Evolutionary conservation across 495 filamentous ascomycete genomes (phyloP).

Genomic region (Penicillium desertorum): DNA sequence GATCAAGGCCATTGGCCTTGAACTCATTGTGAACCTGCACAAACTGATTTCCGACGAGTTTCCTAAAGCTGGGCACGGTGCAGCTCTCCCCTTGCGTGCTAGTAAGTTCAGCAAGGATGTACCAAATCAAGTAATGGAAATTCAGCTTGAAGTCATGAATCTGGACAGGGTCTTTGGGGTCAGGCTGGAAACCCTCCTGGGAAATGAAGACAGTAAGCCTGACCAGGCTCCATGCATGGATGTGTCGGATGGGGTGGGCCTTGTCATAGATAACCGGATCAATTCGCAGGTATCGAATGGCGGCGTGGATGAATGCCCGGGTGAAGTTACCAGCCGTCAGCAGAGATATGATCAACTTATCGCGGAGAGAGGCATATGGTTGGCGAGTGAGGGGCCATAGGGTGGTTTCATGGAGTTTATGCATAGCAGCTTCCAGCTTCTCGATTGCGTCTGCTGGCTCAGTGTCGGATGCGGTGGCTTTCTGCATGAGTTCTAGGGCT

Average conservation of each 20-base stretch:
- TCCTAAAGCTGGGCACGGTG: conserved; percentile 38
- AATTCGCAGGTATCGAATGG: conserved; percentile 38
- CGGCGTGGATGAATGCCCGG: conserved; percentile 39
- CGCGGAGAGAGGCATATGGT: conserved; percentile 41
- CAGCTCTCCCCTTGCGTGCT: conserved; percentile 35
- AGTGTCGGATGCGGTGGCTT: conserved; percentile 15
- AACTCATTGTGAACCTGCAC: conserved; percentile 37
- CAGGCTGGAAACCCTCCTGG: conserved; percentile 25
- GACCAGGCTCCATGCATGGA: conserved; percentile 45
- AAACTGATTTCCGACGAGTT: conserved; percentile 33
- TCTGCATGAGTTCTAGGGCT: conserved; percentile 31
- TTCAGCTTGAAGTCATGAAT: conserved; percentile 29
- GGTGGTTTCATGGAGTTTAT: conserved; percentile 22
- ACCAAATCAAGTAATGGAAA: conserved; percentile 39
- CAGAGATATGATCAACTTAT: conserved; percentile 39
- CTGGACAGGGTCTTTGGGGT: conserved; percentile 18
- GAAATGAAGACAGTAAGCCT: conserved; percentile 41
- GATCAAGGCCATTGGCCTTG: conserved; percentile 32
- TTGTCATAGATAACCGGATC: conserved; percentile 39
- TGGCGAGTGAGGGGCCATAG: conserved; percentile 40
- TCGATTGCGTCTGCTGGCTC: conserved; percentile 20
- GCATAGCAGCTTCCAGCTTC: conserved; percentile 27
- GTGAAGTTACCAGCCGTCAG: conserved; percentile 32
- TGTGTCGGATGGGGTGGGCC: conserved; percentile 43
- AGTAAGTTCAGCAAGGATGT: conserved; percentile 43